phyloP scores from a whole-genome alignment of 139 green algal species.

The Chlamydomonas sp. region DNA sequence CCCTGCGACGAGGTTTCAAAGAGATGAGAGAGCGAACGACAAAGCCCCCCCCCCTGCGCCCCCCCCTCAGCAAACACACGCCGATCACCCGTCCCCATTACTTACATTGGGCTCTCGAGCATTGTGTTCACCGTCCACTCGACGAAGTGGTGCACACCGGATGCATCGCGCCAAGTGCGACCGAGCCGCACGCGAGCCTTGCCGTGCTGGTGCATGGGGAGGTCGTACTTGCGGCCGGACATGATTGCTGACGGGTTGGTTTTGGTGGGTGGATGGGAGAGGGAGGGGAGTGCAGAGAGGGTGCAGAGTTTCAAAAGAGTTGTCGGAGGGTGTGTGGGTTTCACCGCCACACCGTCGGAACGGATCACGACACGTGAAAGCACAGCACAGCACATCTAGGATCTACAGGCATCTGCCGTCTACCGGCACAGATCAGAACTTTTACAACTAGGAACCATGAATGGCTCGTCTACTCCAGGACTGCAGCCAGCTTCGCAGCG shows the following conservation, averaged over 20 bases:
- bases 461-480: constrained; percentile 5
- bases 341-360: too few relatives aligned
- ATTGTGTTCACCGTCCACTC: constrained; percentile 77
- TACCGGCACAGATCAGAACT: too few relatives aligned
- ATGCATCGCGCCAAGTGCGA: constrained; percentile 70
- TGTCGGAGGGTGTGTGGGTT: too few relatives aligned
- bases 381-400: too few relatives aligned
- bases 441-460: too few relatives aligned
- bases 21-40: background rate
- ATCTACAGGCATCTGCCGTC: too few relatives aligned
- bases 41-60: background rate
- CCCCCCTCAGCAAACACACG: background rate
- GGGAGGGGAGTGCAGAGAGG: too few relatives aligned
- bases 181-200: constrained; percentile 71
- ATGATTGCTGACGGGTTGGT: too few relatives aligned
- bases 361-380: too few relatives aligned
- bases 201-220: constrained; percentile 76
- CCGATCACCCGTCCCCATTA: too few relatives aligned
- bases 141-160: constrained; percentile 65
- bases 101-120: constrained; percentile 73
- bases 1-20: background rate
- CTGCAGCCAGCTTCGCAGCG: constrained; percentile 44
- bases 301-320: too few relatives aligned
- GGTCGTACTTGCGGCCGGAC: background rate
- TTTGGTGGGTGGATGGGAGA: too few relatives aligned